Percentiles rank a stretch among this genome's conserved stretches.
Evolutionary conservation across 805 yeast genomes (phyloP).

Genomic region (Candida insectorum): DNA sequence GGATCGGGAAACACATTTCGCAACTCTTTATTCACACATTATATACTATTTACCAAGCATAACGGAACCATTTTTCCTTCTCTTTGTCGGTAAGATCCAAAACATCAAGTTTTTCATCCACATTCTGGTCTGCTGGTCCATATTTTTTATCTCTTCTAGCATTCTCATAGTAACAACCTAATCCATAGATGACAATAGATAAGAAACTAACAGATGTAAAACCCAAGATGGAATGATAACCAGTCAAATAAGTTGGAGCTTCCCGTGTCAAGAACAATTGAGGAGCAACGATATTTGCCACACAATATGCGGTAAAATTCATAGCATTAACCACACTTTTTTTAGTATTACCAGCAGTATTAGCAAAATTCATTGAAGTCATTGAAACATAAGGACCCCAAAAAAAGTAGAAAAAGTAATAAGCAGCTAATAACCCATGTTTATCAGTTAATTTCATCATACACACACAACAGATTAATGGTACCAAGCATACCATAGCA

Average conservation of each 20-base stretch:
- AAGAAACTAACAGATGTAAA: constrained; percentile 44
- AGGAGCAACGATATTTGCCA: constrained; percentile 56
- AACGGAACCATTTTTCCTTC: constrained; percentile 36
- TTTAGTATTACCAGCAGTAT: constrained; percentile 58
- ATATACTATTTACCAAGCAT: constrained; percentile 14
- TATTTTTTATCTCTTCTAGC: constrained; percentile 42
- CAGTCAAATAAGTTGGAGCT: constrained; percentile 48
- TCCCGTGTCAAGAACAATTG: constrained; percentile 44
- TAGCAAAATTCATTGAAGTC: constrained; percentile 38
- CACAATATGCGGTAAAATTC: constrained; percentile 46
- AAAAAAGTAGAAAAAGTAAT: constrained; percentile 52
- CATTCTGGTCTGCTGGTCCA: constrained; percentile 17
- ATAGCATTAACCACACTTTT: constrained; percentile 46
- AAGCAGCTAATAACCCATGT: constrained; percentile 45
- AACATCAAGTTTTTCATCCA: constrained; percentile 37
- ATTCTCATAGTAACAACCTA: constrained; percentile 49
- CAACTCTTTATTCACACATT: too few species aligned
- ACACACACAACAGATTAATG: constrained; percentile 32
- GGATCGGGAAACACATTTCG: too few species aligned
- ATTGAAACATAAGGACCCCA: constrained; percentile 46
- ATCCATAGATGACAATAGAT: constrained; percentile 39
- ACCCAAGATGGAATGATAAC: constrained; percentile 55
- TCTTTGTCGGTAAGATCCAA: constrained; percentile 59
- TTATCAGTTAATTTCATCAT: constrained; percentile 36
- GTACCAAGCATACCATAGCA: constrained; percentile 24